These are phyloP conservation scores for Phytophthora pini DNA, from an alignment of 352 stramenopile genomes.

Conservation along the genomic window DNA sequence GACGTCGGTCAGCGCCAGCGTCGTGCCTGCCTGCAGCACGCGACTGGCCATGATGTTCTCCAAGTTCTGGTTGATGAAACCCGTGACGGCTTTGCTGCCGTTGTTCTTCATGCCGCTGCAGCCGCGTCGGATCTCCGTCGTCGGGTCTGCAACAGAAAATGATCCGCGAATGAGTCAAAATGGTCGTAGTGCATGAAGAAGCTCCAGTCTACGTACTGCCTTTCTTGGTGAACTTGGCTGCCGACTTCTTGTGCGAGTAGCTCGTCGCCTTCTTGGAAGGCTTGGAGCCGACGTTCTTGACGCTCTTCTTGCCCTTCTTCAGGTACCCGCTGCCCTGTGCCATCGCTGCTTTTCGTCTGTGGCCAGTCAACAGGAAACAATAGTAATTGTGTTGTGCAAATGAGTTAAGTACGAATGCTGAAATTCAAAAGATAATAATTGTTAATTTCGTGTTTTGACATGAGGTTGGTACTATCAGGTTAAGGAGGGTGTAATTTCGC, in stretches of 20 bases:
- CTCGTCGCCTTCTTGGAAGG: conserved; percentile 71
- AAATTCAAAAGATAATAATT: no score
- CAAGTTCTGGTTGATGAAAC: conserved; percentile 89
- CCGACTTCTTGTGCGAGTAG: conserved; percentile 84
- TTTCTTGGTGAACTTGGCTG: conserved; percentile 89
- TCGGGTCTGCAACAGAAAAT: conserved; percentile 58
- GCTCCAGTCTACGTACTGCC: conserved; percentile 64
- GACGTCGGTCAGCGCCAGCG: conserved; percentile 68
- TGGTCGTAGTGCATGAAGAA: not conserved
- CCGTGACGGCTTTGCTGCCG: conserved; percentile 77
- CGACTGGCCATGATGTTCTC: conserved; percentile 89
- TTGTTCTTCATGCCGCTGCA: conserved; percentile 78
- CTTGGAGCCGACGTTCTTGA: conserved; percentile 79
- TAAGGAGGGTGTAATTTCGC: no score
- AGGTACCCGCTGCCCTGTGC: conserved; percentile 84
- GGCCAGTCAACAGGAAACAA: conserved; percentile 16
- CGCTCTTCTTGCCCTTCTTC: conserved; percentile 77
- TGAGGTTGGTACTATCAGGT: no score
- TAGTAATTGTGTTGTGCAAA: not conserved
- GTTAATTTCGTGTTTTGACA: no score
- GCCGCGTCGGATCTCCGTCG: conserved; percentile 79
- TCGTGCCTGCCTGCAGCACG: conserved; percentile 74
- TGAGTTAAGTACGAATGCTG: not conserved
- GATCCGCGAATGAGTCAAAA: not conserved
- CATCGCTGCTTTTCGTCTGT: conserved; percentile 43